A percentile compares a stretch with the other conserved stretches of the same genome.
Evolutionary conservation across 176 grass and related monocot species (phyloP).

Genomic region (Thalia dealbata): DNA sequence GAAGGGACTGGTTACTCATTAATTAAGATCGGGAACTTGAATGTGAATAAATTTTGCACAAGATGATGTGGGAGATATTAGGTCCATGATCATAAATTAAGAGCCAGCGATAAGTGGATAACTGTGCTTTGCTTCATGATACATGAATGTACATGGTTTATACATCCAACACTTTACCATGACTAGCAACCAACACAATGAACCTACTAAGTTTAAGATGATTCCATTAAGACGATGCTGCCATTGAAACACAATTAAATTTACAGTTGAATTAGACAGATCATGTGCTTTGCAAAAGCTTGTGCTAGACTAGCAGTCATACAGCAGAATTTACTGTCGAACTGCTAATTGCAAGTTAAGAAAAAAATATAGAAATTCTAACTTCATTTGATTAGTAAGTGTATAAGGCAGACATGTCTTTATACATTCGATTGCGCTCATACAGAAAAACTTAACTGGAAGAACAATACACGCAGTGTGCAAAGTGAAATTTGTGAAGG

Average conservation of each 20-base stretch:
- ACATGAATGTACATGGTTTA: neutral
- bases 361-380: neutral
- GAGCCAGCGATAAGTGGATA: neutral
- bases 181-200: neutral
- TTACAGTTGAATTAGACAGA: no score
- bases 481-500: no score
- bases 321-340: no score
- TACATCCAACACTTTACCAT: neutral
- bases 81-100: neutral
- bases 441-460: neutral
- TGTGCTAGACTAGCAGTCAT: no score
- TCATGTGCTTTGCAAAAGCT: no score
- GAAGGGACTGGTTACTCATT: neutral
- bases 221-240: no score
- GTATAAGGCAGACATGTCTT: neutral
- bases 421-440: neutral
- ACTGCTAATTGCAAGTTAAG: neutral
- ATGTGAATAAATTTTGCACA: neutral
- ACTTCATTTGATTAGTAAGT: neutral
- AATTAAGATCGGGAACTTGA: neutral
- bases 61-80: neutral
- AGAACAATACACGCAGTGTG: neutral
- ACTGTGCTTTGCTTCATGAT: neutral
- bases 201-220: neutral
- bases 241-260: no score